Base-by-base conservation (phyloP, 208 protist species). In the Leishmania mexicana region DNA sequence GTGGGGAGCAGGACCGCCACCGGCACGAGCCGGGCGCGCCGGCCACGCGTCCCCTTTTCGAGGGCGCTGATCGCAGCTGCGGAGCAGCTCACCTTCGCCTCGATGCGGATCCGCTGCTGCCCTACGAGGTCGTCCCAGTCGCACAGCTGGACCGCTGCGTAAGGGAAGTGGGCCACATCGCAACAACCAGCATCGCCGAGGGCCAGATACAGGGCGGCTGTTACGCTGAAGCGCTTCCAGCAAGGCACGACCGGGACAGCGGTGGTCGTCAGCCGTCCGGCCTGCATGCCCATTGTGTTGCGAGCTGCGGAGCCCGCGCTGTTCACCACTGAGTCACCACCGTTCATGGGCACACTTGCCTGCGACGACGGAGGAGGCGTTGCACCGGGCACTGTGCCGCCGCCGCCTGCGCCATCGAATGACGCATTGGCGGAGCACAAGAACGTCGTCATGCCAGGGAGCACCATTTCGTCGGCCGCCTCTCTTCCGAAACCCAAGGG, bases 211-310 rank as follows among this genome's bases (percentile, higher is more conserved):
- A 96, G 80, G 24, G 91, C 86, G 15, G 87, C 86, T 1, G 84
- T 78, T 19, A 86, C 88, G 75, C 79, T 80, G 80, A 92, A 95
- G 24, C 86, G 79, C 76, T 82, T 81, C 93, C 91, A 96, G 49
- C 75, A 67, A n/a, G 87, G 86, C 28, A 92, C 81, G 3, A 81
- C 73, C 38, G 64, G 70, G 54, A 17, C 71, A 19, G 15, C 38
- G 42, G 28, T 49, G 47, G 35, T 51, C 3, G 54, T 62, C 0
- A 67, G 58, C 28, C 49, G 53, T 40, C 17, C 21, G 10, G 15
- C 40, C 31, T n/a, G 35, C 42, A 68, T 13, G 38, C 40, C 51
- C 40, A 53, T 28, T 0, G 47, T 6, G 42, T 35, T 75, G n/a
- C 54, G 28, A 8, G 51, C 45, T 21, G 42, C 31, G 35, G 10